These are phyloP conservation scores for Aspergillus glaucus DNA, from an alignment of 2,329 filamentous ascomycete genomes.

Conservation along the genomic window DNA sequence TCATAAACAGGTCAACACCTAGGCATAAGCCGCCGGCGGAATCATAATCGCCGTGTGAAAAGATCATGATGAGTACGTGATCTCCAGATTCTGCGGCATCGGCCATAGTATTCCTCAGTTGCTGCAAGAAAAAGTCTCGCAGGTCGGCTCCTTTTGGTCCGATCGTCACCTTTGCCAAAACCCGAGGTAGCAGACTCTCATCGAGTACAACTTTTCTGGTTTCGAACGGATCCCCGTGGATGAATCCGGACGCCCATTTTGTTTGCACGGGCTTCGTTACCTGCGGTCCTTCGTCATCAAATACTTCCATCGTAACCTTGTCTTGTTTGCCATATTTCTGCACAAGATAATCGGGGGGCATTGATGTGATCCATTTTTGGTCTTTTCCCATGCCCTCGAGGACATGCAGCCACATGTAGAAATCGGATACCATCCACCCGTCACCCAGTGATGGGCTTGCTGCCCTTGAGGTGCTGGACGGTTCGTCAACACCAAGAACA, in stretches of 20 bases:
- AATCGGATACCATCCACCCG: slow-evolving; percentile 10
- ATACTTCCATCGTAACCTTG: not conserved
- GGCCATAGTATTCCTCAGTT: no score
- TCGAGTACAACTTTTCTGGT: not conserved
- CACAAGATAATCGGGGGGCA: slow-evolving; percentile 5
- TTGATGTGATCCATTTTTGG: slow-evolving; percentile 7
- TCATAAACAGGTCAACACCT: no score
- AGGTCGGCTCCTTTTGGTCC: no score
- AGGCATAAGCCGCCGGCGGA: no score
- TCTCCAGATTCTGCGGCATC: no score
- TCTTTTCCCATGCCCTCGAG: slow-evolving; percentile 7
- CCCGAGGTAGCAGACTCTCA: no score
- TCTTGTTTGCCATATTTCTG: slow-evolving; percentile 4
- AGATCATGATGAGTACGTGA: no score
- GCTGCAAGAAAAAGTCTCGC: no score
- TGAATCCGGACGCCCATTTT: slow-evolving; percentile 3
- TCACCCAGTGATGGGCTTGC: slow-evolving; percentile 5
- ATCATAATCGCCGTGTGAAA: no score
- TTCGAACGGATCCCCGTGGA: slow-evolving; percentile 6
- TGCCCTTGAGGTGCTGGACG: not conserved
- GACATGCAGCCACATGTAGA: slow-evolving; percentile 9
- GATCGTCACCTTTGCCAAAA: no score
- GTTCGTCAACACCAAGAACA: slow-evolving; percentile 6
- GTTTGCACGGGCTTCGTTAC: slow-evolving; percentile 1
- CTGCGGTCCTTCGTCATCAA: no score